Percentiles rank a stretch among this genome's conserved stretches.
phyloP scores from a whole-genome alignment of 2,329 filamentous ascomycete genomes.

The Zopfia rhizophila region DNA sequence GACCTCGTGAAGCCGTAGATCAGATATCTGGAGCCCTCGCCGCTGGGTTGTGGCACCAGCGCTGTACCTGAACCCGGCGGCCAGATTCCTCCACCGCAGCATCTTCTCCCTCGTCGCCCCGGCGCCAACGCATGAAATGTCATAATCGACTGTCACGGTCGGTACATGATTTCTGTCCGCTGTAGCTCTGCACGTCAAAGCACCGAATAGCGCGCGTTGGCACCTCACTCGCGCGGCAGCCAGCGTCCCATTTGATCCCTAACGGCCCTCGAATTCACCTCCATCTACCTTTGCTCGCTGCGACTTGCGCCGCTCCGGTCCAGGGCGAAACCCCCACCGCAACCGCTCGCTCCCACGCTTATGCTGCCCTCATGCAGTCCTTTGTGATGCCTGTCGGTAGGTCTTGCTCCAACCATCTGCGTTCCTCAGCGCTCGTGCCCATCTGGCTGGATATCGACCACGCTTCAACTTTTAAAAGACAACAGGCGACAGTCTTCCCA shows the following conservation, averaged over 20 bases:
- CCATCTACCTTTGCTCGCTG: not conserved
- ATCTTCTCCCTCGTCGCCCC: not conserved
- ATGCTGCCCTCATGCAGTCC: slow-evolving; percentile 55
- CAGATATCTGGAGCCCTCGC: slow-evolving; percentile 29
- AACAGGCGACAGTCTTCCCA: slow-evolving; percentile 20
- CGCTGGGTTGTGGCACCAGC: slow-evolving; percentile 3
- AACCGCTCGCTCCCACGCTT: slow-evolving; percentile 48
- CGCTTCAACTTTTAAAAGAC: slow-evolving; percentile 15
- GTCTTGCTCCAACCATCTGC: slow-evolving; percentile 52
- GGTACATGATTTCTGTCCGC: not conserved
- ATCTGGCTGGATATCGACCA: slow-evolving; percentile 46
- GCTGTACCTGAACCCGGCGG: slow-evolving; percentile 7
- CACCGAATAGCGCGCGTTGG: too few species aligned
- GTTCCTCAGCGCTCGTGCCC: slow-evolving; percentile 46
- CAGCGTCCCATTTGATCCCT: slow-evolving; percentile 5
- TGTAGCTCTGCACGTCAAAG: too few species aligned
- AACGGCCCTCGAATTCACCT: not conserved
- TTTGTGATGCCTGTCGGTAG: slow-evolving; percentile 54
- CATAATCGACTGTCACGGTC: slow-evolving; percentile 11
- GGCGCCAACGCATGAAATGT: slow-evolving; percentile 5
- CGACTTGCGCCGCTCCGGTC: slow-evolving; percentile 11
- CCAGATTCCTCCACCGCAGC: slow-evolving; percentile 5
- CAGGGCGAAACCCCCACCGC: slow-evolving; percentile 33
- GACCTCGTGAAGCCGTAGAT: slow-evolving; percentile 41
- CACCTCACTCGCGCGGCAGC: not conserved